phyloP scores from a whole-genome alignment of 768 basidiomycete genomes.

The Agaricus subrufescens region DNA sequence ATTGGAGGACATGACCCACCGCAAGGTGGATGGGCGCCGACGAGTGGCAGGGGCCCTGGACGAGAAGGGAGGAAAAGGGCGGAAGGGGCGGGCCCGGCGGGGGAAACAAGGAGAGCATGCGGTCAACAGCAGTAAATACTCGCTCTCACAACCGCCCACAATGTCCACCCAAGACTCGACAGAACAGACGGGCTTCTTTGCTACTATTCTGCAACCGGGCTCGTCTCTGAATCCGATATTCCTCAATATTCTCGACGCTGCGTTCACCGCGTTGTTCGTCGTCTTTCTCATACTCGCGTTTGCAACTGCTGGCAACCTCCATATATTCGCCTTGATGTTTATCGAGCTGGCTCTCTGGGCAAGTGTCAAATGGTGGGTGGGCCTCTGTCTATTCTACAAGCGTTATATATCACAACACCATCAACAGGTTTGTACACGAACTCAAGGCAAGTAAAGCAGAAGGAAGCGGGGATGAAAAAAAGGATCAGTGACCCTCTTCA shows the following conservation, averaged over 20 bases:
- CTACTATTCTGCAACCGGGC: slow-evolving; percentile 64
- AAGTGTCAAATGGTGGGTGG: slow-evolving; percentile 72
- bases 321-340: slow-evolving; percentile 60
- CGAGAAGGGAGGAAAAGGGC: slow-evolving; percentile 49
- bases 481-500: slow-evolving; percentile 48
- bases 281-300: slow-evolving; percentile 56
- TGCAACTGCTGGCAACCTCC: slow-evolving; percentile 59
- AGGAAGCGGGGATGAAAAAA: slow-evolving; percentile 17
- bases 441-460: slow-evolving; percentile 32
- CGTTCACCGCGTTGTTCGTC: slow-evolving; percentile 52
- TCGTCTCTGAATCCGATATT: slow-evolving; percentile 73
- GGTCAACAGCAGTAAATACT: slow-evolving; percentile 9
- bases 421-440: slow-evolving; percentile 62
- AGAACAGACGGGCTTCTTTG: slow-evolving; percentile 34
- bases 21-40: slow-evolving; percentile 70
- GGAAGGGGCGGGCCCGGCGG: slow-evolving; percentile 43
- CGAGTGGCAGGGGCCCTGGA: slow-evolving; percentile 58
- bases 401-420: slow-evolving; percentile 12
- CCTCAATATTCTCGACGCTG: slow-evolving; percentile 56
- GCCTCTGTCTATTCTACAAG: not conserved
- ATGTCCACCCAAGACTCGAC: slow-evolving; percentile 3
- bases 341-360: slow-evolving; percentile 72
- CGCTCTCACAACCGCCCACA: not conserved
- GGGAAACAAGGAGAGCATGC: slow-evolving; percentile 30
- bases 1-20: slow-evolving; percentile 40